Evolutionary conservation across 768 basidiomycete species (phyloP).

Genomic region (Leucocoprinus birnbaumii): DNA sequence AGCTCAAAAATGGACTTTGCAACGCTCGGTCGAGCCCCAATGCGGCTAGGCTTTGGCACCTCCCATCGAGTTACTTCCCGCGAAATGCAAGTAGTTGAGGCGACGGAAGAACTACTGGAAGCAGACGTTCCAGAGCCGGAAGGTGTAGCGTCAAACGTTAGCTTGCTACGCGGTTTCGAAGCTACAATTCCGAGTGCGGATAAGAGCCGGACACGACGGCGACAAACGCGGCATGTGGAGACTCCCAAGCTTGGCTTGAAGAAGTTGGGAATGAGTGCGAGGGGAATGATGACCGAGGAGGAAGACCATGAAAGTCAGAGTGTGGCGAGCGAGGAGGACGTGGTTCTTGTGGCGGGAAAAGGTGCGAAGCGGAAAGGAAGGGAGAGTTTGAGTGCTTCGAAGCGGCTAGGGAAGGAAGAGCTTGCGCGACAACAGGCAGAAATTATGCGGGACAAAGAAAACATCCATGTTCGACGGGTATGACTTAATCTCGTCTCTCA

Average conservation of each 20-base stretch:
- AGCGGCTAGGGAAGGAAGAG: constrained; percentile 81
- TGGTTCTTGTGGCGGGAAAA: constrained; percentile 54
- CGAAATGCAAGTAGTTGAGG: constrained; percentile 82
- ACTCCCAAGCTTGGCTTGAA: constrained; percentile 75
- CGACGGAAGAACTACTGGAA: constrained; percentile 70
- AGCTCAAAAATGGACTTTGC: constrained; percentile 63
- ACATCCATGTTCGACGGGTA: constrained; percentile 85
- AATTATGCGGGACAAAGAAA: constrained; percentile 89
- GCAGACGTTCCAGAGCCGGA: constrained; percentile 73
- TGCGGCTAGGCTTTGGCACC: constrained; percentile 57
- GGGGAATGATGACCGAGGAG: constrained; percentile 66
- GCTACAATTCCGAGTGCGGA: constrained; percentile 93
- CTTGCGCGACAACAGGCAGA: constrained; percentile 80
- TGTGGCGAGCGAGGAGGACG: constrained; percentile 72
- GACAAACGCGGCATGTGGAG: constrained; percentile 80
- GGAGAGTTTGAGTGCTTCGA: constrained; percentile 66
- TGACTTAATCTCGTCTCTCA: constrained; percentile 24
- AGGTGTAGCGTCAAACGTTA: constrained; percentile 69
- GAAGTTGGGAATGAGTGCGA: constrained; percentile 72
- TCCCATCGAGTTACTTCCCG: constrained; percentile 73
- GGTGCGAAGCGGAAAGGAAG: constrained; percentile 51
- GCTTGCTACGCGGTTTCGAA: constrained; percentile 87
- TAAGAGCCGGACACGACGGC: constrained; percentile 67
- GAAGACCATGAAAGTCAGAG: constrained; percentile 57
- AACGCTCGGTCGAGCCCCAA: constrained; percentile 75